Base-by-base conservation (phyloP, 2,329 filamentous ascomycete species). In the Diaporthe ampelina region DNA sequence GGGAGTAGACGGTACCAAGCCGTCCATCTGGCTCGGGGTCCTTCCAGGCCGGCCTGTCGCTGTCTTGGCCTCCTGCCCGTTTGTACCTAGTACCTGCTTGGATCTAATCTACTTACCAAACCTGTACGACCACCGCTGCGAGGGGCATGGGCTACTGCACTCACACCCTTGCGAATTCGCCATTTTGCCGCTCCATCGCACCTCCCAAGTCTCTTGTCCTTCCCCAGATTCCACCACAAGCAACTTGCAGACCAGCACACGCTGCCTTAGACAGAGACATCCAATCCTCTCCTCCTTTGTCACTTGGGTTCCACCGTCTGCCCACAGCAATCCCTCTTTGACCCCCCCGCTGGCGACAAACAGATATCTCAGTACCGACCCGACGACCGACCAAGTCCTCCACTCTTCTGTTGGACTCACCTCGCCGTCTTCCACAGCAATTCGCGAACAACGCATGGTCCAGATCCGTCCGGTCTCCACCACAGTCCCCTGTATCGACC, bases 121-220 rank as follows among this genome's bases (percentile, higher is more conserved):
- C 58, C 9, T 48, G 43, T 65, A 65, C 59, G 19, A 48, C 59
- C 43, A 21, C 29, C 11, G 29, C 29, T 15, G n/a, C 21, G 21
- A 5, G 35, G 24, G 52, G 29, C 57, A 24, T 21, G 43, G 56
- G 26, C 48, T 72, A 52, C 45, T 50, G 69, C 32, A 52, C 40
- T n/a, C 45, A 40, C 52, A 24, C 56, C 70, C 57, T 24, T 50
- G 56, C 73, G 68, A 72, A 72, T 56, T 76, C 74, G 74, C 74
- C 74, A 76, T 76, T 72, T 72, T 63, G 72, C 72, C 68, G 72
- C 73, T 74, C 59, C 74, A 76, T 76, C 72, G 70, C 74, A 74
- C 54, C 72, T 73, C 50, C 24, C 58, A 68, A 37, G 57, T 48
- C 19, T 48, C 57, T 56, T 24, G 43, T 59, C 61, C 57, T 63